These are phyloP conservation scores for Monsonia emarginata DNA, from an alignment of 441 rosid species.

Conservation along the genomic window DNA sequence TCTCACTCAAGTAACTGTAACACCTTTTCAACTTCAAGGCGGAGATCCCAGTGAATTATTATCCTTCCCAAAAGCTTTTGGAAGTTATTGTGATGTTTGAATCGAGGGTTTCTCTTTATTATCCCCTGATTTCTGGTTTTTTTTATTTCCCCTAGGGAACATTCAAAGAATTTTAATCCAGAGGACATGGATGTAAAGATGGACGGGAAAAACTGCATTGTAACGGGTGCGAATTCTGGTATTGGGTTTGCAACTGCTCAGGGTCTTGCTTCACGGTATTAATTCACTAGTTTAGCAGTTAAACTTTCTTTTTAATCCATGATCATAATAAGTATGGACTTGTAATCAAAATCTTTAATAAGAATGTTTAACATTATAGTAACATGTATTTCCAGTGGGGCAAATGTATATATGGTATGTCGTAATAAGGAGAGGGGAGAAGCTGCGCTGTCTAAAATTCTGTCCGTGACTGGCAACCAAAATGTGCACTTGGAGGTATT, in stretches of 20 bases:
- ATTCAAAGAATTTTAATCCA: constrained; percentile 49
- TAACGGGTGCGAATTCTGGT: constrained; percentile 87
- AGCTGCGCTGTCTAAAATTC: constrained; percentile 66
- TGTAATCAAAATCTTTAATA: not conserved
- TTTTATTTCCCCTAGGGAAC: constrained; percentile 34
- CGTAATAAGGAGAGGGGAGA: constrained; percentile 74
- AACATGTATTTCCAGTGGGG: constrained; percentile 38
- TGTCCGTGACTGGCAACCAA: constrained; percentile 50
- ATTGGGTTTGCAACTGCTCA: constrained; percentile 79
- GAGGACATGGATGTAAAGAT: constrained; percentile 55
- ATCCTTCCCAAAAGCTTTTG: not conserved
- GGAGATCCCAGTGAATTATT: not conserved
- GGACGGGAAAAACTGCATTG: constrained; percentile 68
- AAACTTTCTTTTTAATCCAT: not conserved
- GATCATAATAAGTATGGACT: not conserved
- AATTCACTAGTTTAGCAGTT: constrained; percentile 6
- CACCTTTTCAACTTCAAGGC: not conserved
- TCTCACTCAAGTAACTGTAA: not conserved
- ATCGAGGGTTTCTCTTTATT: not conserved
- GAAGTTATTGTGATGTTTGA: not conserved
- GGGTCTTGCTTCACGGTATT: constrained; percentile 76
- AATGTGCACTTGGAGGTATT: constrained; percentile 72
- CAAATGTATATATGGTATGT: constrained; percentile 76
- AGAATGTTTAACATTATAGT: not conserved
- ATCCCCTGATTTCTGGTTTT: not conserved